Base-by-base conservation (phyloP, 148 eudicot species). In the Diospyros kaki region DNA sequence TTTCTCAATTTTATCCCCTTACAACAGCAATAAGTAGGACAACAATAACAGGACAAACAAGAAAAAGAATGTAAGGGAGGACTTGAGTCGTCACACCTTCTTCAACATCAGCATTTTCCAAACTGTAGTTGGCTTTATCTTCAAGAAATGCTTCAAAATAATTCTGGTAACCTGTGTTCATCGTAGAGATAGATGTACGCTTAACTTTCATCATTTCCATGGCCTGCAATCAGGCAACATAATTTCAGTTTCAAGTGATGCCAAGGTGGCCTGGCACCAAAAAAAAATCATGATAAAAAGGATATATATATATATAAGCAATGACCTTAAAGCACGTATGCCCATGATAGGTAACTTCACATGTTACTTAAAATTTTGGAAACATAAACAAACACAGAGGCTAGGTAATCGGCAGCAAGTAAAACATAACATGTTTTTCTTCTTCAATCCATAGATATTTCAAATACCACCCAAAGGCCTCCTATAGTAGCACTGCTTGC, bases 171-270 rank as follows among this genome's bases (percentile, higher is more conserved):
- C 89, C 97, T 0, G 85, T 81, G 84, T 76, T 88, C 42, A n/a
- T 60, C 39, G 85, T 76, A 81, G 89, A 55, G 42, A 48, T 62
- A 4, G 40, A 69, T 64, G 89, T 75, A 79, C 80, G 75, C 42
- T 58, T 82, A 63, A 91, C 87, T 78, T 85, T 91, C 97, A 94
- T 41, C 87, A 90, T 83, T 68, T 92, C 97, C 98, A 94, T 94
- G 77, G 98, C 98, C 97, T 94, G 97, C 75, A 78, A 78, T 60
- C 63, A 58, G 73, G n/a, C 43, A 58, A 55, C 13, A 12, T 3
- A 5, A 11, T 67, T 71, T 75, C 48, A 28, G n/a, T 65, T 51
- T 38, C 45, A 15, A 56, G 10, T 53, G 64, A 38, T 12, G 28
- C 76, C 66, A 69, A 51, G 65, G 18, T 28, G 43, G 50, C 43